phyloP scores from a whole-genome alignment of 352 stramenopile genomes.

The Phytophthora fragariaefolia region DNA sequence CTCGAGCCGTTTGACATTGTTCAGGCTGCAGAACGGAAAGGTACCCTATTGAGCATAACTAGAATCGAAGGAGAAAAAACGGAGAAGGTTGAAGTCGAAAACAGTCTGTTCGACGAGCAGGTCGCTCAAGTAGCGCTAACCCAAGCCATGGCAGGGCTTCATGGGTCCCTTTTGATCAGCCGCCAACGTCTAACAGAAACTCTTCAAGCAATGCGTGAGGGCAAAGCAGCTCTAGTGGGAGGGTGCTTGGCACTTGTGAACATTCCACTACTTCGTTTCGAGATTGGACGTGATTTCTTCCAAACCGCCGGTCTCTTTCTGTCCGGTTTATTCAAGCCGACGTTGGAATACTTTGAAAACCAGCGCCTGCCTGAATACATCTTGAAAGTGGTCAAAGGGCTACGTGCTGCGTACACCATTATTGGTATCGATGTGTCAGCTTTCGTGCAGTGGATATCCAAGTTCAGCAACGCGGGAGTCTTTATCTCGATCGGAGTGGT shows the following conservation, averaged over 20 bases:
- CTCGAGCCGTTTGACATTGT: conserved; percentile 23
- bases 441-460: conserved; percentile 31
- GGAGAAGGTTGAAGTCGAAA: conserved; percentile 18
- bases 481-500: conserved; percentile 34
- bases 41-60: neutral
- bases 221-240: conserved; percentile 7
- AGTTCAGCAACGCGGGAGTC: conserved; percentile 29
- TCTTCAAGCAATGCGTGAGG: conserved; percentile 24
- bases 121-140: conserved; percentile 11
- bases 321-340: conserved; percentile 39
- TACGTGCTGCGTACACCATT: conserved; percentile 39
- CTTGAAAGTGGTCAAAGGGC: conserved; percentile 11
- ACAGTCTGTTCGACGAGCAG: conserved; percentile 23
- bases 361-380: conserved; percentile 29
- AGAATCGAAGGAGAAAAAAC: neutral
- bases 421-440: conserved; percentile 25
- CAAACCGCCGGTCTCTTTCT: conserved; percentile 50
- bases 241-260: conserved; percentile 9
- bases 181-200: conserved; percentile 9
- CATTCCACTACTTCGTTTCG: conserved; percentile 47
- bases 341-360: conserved; percentile 24
- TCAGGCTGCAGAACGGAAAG: conserved; percentile 8
- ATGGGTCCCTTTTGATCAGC: conserved; percentile 17
- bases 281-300: conserved; percentile 49
- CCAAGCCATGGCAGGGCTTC: conserved; percentile 13